phyloP scores from a whole-genome alignment of 2,329 filamentous ascomycete species.

The Beauveria bassiana region DNA sequence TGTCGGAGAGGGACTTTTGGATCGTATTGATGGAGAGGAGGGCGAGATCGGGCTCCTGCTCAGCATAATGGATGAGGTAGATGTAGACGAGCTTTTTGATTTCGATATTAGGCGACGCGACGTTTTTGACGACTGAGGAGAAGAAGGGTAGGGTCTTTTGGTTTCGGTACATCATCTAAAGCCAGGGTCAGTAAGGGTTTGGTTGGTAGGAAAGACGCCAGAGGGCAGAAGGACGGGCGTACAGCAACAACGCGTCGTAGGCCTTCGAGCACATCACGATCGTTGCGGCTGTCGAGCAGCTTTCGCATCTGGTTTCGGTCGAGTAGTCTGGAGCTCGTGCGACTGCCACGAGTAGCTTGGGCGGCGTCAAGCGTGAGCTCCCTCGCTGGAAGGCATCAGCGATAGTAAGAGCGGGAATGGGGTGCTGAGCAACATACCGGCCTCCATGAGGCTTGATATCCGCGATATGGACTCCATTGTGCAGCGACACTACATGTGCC shows the following conservation, averaged over 20 bases:
- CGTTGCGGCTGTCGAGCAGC: constrained; percentile 85
- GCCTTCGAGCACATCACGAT: constrained; percentile 87
- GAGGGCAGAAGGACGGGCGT: constrained; percentile 26
- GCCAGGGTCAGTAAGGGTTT: background rate
- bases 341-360: constrained; percentile 67
- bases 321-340: constrained; percentile 55
- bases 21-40: constrained; percentile 97
- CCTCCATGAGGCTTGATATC: constrained; percentile 91
- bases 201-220: constrained; percentile 4
- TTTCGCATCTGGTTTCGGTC: constrained; percentile 86
- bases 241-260: constrained; percentile 82
- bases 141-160: constrained; percentile 89
- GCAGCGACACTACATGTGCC: constrained; percentile 1
- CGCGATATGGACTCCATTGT: constrained; percentile 92
- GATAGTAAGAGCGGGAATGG: constrained; percentile 10
- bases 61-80: constrained; percentile 93
- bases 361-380: constrained; percentile 97
- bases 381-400: constrained; percentile 54
- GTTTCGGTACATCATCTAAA: constrained; percentile 87
- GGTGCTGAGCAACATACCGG: constrained; percentile 53
- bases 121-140: constrained; percentile 97
- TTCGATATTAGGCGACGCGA: constrained; percentile 85
- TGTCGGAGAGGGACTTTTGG: constrained; percentile 91
- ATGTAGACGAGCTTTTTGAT: constrained; percentile 99
- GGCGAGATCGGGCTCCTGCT: constrained; percentile 90